These are phyloP conservation scores for Paxillus ammoniavirescens DNA, from an alignment of 768 basidiomycete genomes.

Conservation along the genomic window DNA sequence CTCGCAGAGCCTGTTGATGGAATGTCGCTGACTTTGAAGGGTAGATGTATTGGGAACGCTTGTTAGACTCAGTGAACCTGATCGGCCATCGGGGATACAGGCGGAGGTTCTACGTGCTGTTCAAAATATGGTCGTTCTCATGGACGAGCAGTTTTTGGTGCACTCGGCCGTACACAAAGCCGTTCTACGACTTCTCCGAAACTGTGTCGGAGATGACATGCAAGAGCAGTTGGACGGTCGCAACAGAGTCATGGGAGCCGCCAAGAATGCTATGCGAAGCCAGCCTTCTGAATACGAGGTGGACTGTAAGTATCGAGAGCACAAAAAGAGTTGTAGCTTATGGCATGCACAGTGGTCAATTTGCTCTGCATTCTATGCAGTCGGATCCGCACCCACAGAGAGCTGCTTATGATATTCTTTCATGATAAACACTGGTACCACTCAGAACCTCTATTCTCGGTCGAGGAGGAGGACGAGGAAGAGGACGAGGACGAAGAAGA, in stretches of 20 bases:
- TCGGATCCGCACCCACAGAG: constrained; percentile 83
- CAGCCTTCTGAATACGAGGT: constrained; percentile 88
- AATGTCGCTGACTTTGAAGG: background rate
- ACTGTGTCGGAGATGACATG: constrained; percentile 89
- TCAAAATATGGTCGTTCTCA: constrained; percentile 85
- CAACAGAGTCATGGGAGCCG: constrained; percentile 79
- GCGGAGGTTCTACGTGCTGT: constrained; percentile 85
- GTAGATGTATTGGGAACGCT: constrained; percentile 81
- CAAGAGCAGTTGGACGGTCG: constrained; percentile 85
- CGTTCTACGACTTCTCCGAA: constrained; percentile 78
- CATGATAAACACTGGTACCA: constrained; percentile 90
- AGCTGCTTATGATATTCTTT: constrained; percentile 95
- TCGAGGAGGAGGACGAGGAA: constrained; percentile 75
- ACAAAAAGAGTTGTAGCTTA: constrained; percentile 2
- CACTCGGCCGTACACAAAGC: constrained; percentile 90
- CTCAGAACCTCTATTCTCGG: constrained; percentile 70
- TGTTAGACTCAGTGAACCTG: constrained; percentile 80
- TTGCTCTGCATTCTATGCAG: constrained; percentile 90
- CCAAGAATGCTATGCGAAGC: constrained; percentile 61
- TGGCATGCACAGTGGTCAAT: constrained; percentile 69
- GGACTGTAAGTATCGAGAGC: constrained; percentile 59
- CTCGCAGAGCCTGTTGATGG: background rate
- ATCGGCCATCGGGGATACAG: constrained; percentile 88
- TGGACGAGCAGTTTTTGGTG: constrained; percentile 92
- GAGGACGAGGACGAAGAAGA: constrained; percentile 60